Evolutionary conservation across 371 early-diverging fungal genomes (phyloP), one percentile per base, ranked within the genome.

Genomic region (Dinochytrium kinnereticum): DNA sequence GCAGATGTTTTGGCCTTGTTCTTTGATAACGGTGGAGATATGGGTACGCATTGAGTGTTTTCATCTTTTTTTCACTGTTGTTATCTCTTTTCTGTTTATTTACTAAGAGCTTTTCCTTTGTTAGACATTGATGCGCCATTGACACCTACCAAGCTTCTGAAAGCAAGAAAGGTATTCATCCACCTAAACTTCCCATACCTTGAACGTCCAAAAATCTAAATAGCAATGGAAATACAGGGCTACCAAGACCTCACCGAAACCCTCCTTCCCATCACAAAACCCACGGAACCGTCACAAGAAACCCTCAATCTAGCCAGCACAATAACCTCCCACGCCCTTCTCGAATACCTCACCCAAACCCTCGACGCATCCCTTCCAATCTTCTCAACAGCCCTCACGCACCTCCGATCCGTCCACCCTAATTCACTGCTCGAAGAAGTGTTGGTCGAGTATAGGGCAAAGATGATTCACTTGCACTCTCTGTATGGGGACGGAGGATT

Each of bases 331-430:
- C 80, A 74, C 64, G 87, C 84, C 0, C 76, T 87, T 57, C 87
- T 90, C 69, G 88, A 89, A 68, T 91, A 90, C 53, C 78, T 92
- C 19, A 76, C 80, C 7, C 81, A 81, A 53, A 86, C 80, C 5
- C 64, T 89, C 0, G 83, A 80, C 10, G 81, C 84, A 24, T 90
- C 85, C 1, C 78, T 78, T 39, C 66, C 69, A 37, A 81, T 90
- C 10, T 90, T 84, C 78, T 87, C 88, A 24, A 73, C 69, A 36
- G 80, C 81, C 10, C 70, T 90, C 2, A 79, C 82, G 28, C 81
- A 33, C 1, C 33, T 76, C 37, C 65, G 50, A 15, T 30, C 64
- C 26, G n/a, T 2, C n/a, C 55, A 61, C 15, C 24, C 36, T 34
- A 40, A 38, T 17, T 21, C 55, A 5, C 17, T 26, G 13, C 26